These are phyloP conservation scores for Apiotrichum siamense DNA, from an alignment of 1,284 basidiomycete species.

Conservation along the genomic window DNA sequence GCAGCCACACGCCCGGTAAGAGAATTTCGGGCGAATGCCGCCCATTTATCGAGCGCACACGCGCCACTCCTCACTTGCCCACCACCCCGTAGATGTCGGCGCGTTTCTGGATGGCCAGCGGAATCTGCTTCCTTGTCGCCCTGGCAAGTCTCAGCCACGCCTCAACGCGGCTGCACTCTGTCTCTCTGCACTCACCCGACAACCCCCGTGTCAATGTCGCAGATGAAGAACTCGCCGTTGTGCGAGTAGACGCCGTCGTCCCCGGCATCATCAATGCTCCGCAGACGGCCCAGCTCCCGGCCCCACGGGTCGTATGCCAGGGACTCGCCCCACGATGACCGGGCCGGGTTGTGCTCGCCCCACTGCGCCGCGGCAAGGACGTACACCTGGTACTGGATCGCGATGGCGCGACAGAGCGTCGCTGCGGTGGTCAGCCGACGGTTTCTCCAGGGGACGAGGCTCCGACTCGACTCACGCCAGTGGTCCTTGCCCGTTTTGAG, in stretches of 20 bases:
- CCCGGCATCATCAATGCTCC: constrained; percentile 30
- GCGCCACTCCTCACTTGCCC: constrained; percentile 7
- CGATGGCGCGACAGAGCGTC: constrained; percentile 26
- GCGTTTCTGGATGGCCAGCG: constrained; percentile 39
- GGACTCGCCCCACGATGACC: constrained; percentile 39
- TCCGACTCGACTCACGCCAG: constrained; percentile 39
- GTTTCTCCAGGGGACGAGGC: too few relatives aligned
- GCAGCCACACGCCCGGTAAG: background rate
- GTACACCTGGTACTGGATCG: constrained; percentile 42
- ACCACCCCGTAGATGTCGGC: constrained; percentile 31
- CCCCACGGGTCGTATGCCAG: constrained; percentile 42
- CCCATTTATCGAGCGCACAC: too few relatives aligned
- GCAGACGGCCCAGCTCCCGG: constrained; percentile 27
- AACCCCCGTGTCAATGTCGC: constrained; percentile 22
- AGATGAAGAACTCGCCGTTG: constrained; percentile 34
- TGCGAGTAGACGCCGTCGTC: constrained; percentile 19
- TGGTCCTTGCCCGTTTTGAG: constrained; percentile 48
- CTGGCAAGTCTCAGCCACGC: constrained; percentile 15
- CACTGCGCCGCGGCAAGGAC: constrained; percentile 42
- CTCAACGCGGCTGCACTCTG: too few relatives aligned
- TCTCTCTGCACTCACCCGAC: constrained; percentile 26
- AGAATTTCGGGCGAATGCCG: too few relatives aligned
- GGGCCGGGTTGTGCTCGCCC: constrained; percentile 28
- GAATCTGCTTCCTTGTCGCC: constrained; percentile 35
- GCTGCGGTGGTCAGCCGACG: background rate